phyloP scores from a whole-genome alignment of 1,284 basidiomycete genomes.

The Marasmius fiardii region DNA sequence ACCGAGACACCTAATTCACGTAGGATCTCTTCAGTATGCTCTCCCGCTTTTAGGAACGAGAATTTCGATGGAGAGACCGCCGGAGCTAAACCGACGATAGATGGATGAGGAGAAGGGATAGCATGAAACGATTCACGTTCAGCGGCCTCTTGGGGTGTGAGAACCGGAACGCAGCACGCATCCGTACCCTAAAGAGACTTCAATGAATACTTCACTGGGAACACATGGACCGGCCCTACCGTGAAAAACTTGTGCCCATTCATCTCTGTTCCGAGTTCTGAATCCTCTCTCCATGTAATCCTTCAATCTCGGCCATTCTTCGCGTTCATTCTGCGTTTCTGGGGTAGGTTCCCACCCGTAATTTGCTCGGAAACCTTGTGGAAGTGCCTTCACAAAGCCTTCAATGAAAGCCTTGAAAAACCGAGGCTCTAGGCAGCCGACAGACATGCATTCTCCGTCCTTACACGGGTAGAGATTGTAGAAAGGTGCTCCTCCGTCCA shows the following conservation, averaged over 20 bases:
- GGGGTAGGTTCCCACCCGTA: conserved; percentile 51
- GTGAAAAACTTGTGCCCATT: conserved; percentile 69
- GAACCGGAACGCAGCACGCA: conserved; percentile 73
- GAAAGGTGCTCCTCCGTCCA: conserved; percentile 81
- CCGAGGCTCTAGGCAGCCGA: conserved; percentile 71
- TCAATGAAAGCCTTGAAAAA: conserved; percentile 65
- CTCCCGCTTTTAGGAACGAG: conserved; percentile 39
- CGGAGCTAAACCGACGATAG: conserved; percentile 25
- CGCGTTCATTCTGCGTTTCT: conserved; percentile 46
- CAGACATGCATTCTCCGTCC: conserved; percentile 73
- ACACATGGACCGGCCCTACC: conserved; percentile 33
- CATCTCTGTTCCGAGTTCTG: conserved; percentile 53
- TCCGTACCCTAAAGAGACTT: conserved; percentile 53
- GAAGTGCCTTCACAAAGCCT: conserved; percentile 51
- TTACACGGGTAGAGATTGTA: conserved; percentile 74
- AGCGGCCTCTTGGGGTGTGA: conserved; percentile 61
- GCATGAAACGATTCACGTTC: conserved; percentile 30
- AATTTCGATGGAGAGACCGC: not conserved
- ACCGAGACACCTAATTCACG: conserved; percentile 40
- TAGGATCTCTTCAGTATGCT: conserved; percentile 52
- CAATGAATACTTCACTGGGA: not conserved
- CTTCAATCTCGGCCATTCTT: conserved; percentile 59
- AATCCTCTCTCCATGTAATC: conserved; percentile 66
- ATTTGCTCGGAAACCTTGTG: conserved; percentile 33
- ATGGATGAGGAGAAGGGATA: conserved; percentile 51